phyloP scores from a whole-genome alignment of 2,329 filamentous ascomycete species.

The Plenodomus tracheiphilus region DNA sequence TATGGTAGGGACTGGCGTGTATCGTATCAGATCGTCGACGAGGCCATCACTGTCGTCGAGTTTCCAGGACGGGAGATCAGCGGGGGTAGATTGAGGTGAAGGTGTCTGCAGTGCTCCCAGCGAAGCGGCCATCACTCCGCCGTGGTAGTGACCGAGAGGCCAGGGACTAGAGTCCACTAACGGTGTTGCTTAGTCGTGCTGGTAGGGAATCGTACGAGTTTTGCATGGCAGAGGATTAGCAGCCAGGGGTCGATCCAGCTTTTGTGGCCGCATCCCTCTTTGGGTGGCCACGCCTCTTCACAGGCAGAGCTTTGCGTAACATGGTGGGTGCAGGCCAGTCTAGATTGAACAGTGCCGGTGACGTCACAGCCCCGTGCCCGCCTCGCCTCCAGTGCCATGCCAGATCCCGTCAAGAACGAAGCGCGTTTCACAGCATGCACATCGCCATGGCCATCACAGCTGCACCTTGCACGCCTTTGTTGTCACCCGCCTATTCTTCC shows the following conservation, averaged over 20 bases:
- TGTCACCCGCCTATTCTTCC: background rate
- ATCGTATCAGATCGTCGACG: slow-evolving; percentile 36
- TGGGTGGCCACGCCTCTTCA: background rate
- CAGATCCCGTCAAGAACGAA: background rate
- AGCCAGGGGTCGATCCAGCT: slow-evolving; percentile 14
- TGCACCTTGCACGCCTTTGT: background rate
- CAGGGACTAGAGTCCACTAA: slow-evolving; percentile 9
- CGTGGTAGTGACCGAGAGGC: background rate
- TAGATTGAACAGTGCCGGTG: background rate
- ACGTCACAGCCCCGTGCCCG: background rate
- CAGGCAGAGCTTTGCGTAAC: background rate
- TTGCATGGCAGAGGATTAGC: slow-evolving; percentile 11
- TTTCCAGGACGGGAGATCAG: slow-evolving; percentile 15
- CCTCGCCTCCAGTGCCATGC: too few species aligned
- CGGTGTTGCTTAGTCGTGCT: slow-evolving; percentile 6
- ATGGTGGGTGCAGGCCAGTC: background rate
- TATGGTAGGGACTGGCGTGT: slow-evolving; percentile 46
- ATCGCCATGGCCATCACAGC: background rate
- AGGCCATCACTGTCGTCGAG: slow-evolving; percentile 11
- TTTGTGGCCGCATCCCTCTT: slow-evolving; percentile 6
- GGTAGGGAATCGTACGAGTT: slow-evolving; percentile 25
- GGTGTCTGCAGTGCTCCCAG: slow-evolving; percentile 9
- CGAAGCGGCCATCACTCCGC: slow-evolving; percentile 18
- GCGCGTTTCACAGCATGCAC: background rate
- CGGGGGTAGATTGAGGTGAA: slow-evolving; percentile 9